These are phyloP conservation scores for Trichoderma sp. DNA, from an alignment of 2,329 filamentous ascomycete genomes.

Conservation along the genomic window DNA sequence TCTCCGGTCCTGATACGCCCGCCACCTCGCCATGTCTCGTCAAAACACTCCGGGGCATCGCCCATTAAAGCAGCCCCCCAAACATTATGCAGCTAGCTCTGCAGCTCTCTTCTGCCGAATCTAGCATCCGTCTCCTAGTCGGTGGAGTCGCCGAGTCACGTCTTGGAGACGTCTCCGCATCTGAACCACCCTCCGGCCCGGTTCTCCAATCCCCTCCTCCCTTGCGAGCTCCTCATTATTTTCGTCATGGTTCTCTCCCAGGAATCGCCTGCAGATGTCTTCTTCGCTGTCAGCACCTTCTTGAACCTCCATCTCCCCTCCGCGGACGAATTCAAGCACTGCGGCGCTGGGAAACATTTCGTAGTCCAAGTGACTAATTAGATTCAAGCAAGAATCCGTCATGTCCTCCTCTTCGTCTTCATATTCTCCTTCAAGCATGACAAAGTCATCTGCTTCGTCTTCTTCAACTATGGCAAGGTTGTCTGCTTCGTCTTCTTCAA, in stretches of 20 bases:
- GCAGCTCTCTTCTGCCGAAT: not conserved
- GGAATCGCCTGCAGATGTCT: not conserved
- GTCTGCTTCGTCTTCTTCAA: not conserved
- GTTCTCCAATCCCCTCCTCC: not conserved
- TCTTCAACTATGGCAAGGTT: not conserved
- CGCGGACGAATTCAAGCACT: not conserved
- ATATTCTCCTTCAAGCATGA: not conserved
- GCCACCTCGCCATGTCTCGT: not conserved
- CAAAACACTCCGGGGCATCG: not conserved
- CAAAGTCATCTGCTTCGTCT: not conserved
- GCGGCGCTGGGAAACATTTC: not conserved
- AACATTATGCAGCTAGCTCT: not conserved
- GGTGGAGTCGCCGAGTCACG: conserved; percentile 11
- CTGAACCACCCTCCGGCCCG: not conserved
- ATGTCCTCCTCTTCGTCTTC: not conserved
- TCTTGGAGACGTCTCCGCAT: not conserved
- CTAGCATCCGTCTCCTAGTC: not conserved
- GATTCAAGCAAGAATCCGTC: not conserved
- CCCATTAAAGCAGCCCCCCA: not conserved
- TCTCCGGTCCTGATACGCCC: not conserved
- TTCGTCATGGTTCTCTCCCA: not conserved
- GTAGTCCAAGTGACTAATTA: not conserved
- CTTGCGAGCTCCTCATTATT: not conserved
- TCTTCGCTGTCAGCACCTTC: not conserved
- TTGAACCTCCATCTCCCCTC: not conserved